Conservation (phyloP, 768 basidiomycete genomes). For the Russula griseocarnosa region DNA sequence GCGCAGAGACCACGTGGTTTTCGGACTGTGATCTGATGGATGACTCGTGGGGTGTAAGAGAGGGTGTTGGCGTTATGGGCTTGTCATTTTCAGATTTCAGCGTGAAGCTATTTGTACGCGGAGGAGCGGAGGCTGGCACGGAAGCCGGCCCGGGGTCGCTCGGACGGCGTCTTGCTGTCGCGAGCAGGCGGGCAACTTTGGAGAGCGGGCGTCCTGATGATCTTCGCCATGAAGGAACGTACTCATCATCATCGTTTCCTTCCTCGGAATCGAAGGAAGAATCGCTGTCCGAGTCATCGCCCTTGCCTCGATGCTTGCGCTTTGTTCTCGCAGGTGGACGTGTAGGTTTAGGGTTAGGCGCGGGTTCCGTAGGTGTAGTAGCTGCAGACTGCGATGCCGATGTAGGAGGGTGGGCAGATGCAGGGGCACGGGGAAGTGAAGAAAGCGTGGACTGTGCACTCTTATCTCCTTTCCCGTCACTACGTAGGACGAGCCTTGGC, state of each 20-base stretch:
- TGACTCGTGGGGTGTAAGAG: constrained; percentile 7
- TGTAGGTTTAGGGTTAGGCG: not conserved
- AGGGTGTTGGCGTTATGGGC: constrained; percentile 11
- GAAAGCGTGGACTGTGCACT: constrained; percentile 20
- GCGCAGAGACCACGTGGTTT: not conserved
- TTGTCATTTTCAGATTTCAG: not conserved
- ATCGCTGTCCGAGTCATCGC: not conserved
- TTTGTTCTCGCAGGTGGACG: constrained; percentile 2
- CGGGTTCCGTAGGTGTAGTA: not conserved
- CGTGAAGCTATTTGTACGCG: not conserved
- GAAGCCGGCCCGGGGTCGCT: not conserved
- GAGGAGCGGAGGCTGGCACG: not conserved
- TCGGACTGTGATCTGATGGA: not conserved
- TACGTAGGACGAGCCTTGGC: constrained; percentile 19
- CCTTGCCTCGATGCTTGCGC: constrained; percentile 10
- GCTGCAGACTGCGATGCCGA: too few species aligned
- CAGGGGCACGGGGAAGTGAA: not conserved
- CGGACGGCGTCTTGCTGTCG: not conserved
- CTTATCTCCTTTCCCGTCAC: constrained; percentile 29
- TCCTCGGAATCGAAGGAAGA: not conserved
- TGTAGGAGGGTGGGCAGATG: not conserved
- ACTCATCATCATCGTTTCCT: constrained; percentile 2
- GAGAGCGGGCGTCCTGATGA: not conserved
- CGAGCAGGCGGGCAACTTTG: not conserved
- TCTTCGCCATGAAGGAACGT: not conserved